These are phyloP conservation scores for Scenedesmus sp. DNA, from an alignment of 163 green algal species.

Conservation along the genomic window DNA sequence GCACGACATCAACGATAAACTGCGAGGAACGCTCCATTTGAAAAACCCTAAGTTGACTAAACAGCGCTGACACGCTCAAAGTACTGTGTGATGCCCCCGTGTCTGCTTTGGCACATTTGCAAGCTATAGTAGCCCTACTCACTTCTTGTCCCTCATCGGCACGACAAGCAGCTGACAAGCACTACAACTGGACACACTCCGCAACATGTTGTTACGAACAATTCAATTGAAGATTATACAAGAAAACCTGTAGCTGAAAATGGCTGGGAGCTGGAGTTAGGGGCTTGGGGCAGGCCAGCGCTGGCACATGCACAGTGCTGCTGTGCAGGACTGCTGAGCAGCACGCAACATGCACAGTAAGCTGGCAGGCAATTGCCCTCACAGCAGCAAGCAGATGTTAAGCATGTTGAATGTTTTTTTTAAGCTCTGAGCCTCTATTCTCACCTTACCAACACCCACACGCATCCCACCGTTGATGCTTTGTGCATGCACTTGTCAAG, in stretches of 20 bases:
- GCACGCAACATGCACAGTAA: constrained; percentile 9
- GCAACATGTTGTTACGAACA: background rate
- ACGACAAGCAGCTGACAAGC: background rate
- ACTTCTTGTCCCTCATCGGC: background rate
- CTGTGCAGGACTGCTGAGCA: constrained; percentile 10
- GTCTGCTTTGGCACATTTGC: background rate
- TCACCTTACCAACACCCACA: too few species aligned
- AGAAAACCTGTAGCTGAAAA: background rate
- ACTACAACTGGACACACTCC: background rate
- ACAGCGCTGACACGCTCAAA: background rate
- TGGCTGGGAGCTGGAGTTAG: background rate
- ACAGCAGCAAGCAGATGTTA: background rate
- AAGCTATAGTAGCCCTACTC: background rate
- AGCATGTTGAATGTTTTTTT: background rate
- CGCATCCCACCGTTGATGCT: too few species aligned
- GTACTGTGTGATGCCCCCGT: background rate
- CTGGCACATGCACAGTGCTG: background rate
- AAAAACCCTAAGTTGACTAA: constrained; percentile 4
- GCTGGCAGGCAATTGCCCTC: background rate
- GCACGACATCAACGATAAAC: background rate
- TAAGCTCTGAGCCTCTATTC: too few species aligned
- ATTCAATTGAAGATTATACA: background rate
- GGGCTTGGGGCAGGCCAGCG: background rate
- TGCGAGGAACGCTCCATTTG: background rate
- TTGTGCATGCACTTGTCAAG: too few species aligned